A percentile compares a stretch with the other conserved stretches of the same genome.
Conservation (phyloP, 139 green algal genomes). For the Raphidocelis subcapitata region DNA sequence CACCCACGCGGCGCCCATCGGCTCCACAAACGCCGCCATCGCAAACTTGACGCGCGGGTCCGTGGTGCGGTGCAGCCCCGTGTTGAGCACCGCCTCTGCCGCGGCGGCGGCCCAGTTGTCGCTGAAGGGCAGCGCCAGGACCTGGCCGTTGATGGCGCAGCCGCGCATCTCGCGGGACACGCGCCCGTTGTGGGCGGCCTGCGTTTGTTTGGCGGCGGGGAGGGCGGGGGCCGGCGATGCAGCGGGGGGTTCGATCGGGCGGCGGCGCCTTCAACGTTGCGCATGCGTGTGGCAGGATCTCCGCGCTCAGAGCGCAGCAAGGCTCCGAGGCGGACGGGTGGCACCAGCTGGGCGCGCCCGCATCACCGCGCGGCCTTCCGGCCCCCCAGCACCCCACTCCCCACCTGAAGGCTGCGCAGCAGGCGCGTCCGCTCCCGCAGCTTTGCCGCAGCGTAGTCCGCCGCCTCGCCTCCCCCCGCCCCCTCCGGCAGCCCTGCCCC, state of each 20-base stretch:
- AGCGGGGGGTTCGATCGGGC: background rate
- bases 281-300: background rate
- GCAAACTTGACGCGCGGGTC: constrained; percentile 58
- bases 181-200: constrained; percentile 51
- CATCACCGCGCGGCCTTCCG: too few species aligned
- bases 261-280: background rate
- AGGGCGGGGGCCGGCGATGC: background rate
- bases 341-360: too few species aligned
- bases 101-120: constrained; percentile 37
- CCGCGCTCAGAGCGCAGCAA: too few species aligned
- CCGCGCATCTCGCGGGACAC: constrained; percentile 34
- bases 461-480: background rate
- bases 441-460: constrained; percentile 13
- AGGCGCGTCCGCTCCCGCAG: constrained; percentile 39
- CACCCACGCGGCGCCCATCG: constrained; percentile 41
- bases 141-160: constrained; percentile 46
- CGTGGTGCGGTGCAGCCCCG: constrained; percentile 47
- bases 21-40: constrained; percentile 54
- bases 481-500: background rate
- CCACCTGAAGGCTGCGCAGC: constrained; percentile 45
- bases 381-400: background rate
- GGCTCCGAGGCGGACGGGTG: too few species aligned
- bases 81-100: constrained; percentile 57
- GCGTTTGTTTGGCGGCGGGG: background rate
- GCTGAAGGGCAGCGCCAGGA: constrained; percentile 57